Base-by-base conservation (phyloP, 2,329 filamentous ascomycete species). In the Alternaria arbusti region DNA sequence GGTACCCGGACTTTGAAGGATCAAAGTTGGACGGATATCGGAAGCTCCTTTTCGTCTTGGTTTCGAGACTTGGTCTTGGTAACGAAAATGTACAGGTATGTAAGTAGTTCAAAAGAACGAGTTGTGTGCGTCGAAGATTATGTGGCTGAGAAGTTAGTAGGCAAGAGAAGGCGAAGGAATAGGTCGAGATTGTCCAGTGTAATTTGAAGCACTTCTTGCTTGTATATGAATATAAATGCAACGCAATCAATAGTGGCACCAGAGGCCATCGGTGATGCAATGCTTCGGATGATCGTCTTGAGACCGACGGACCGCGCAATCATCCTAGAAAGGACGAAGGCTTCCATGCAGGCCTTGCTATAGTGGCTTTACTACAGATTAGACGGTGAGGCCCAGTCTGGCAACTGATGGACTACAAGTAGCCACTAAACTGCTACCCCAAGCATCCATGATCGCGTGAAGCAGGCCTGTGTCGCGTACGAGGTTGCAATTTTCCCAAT, bases 221-320 rank as follows among this genome's bases (percentile, higher is more conserved):
- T 57, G 40, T 54, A 45, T 64, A 59, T 56, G 46, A 63, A 59
- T 69, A 67, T 59, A 64, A 43, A 50, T 58, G 40, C 50, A 23
- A 63, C 43, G 45, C 43, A 43, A 54, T 52, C 50, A 46, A 61
- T 36, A 55, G 49, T 57, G 64, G 57, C 47, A 47, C 50, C 54
- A 40, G 58, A 55, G 56, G 59, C 36, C 26, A 63, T 64, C 46
- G 51, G 49, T 63, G 32, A 59, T 59, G 59, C 28, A 68, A 67
- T 64, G 62, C 20, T 22, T 67, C 60, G 57, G 61, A 68, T 70
- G 67, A 68, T 70, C 62, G 61, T 57, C 49, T 61, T 64, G 49
- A 68, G 25, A 47, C 52, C 15, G 50, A 55, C 45, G 17, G 57
- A 46, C 44, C 47, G 47, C 40, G 25, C 63, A 63, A 57, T 64